A percentile compares a stretch with the other conserved stretches of the same genome.
Evolutionary conservation across 495 filamentous ascomycete species (phyloP).

Genomic region (Acidomyces sp.): DNA sequence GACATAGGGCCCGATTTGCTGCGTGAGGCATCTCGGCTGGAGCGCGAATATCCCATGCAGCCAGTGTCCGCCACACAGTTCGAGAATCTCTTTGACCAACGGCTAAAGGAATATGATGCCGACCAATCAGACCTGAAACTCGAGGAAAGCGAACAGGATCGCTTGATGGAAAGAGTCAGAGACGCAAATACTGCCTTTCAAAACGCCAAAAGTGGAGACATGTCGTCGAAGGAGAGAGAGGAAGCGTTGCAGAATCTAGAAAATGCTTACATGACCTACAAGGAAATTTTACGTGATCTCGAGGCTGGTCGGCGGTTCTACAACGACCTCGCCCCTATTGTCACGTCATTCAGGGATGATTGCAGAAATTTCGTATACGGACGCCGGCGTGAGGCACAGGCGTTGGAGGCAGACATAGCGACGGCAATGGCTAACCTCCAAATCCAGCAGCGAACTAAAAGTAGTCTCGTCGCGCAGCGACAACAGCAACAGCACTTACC

Average conservation of each 20-base stretch:
- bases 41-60: slow-evolving; percentile 74
- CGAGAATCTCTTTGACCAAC: slow-evolving; percentile 76
- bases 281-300: slow-evolving; percentile 79
- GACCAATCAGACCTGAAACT: slow-evolving; percentile 56
- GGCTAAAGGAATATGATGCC: slow-evolving; percentile 63
- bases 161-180: slow-evolving; percentile 49
- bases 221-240: slow-evolving; percentile 65
- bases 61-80: slow-evolving; percentile 76
- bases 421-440: slow-evolving; percentile 50
- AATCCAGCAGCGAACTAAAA: slow-evolving; percentile 36
- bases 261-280: slow-evolving; percentile 87
- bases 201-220: slow-evolving; percentile 54
- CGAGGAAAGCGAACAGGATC: slow-evolving; percentile 66
- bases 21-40: slow-evolving; percentile 66
- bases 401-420: slow-evolving; percentile 61
- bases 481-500: slow-evolving; percentile 11
- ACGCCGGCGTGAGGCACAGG: slow-evolving; percentile 64
- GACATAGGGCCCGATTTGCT: slow-evolving; percentile 79
- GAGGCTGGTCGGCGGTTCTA: slow-evolving; percentile 91
- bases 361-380: slow-evolving; percentile 65
- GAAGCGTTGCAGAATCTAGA: slow-evolving; percentile 77
- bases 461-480: slow-evolving; percentile 21
- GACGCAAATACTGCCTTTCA: slow-evolving; percentile 70
- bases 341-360: slow-evolving; percentile 65
- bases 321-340: slow-evolving; percentile 81